A percentile compares a stretch with the other conserved stretches of the same genome.
These are phyloP conservation scores for Bocquillonia castaneifolia DNA, from an alignment of 441 rosid genomes.

Conservation along the genomic window DNA sequence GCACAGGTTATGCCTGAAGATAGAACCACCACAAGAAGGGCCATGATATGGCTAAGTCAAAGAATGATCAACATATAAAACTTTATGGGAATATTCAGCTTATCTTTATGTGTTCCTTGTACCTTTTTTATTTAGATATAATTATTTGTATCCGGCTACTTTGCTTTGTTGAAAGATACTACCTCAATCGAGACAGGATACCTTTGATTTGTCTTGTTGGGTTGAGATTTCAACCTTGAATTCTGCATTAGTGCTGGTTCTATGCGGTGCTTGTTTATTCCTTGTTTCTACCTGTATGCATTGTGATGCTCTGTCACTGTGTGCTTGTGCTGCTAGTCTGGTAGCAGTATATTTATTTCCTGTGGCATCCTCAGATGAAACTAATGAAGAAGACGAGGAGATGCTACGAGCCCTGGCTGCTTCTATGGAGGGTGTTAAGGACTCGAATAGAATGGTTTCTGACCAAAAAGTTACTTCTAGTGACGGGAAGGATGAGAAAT, in stretches of 20 bases:
- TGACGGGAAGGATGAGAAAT: conserved; percentile 39
- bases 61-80: not conserved
- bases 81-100: not conserved
- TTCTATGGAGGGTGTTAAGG: conserved; percentile 48
- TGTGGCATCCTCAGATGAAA: conserved; percentile 30
- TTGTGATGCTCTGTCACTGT: not conserved
- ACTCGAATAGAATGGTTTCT: conserved; percentile 28
- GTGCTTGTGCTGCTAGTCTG: not conserved
- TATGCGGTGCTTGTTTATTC: not conserved
- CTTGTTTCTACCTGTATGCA: not conserved
- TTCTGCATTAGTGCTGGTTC: not conserved
- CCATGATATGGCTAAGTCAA: too few relatives aligned
- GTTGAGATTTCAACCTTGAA: not conserved
- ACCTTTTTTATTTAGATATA: not conserved
- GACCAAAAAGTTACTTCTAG: conserved; percentile 27
- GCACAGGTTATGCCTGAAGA: not conserved
- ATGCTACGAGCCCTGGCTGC: conserved; percentile 52
- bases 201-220: not conserved
- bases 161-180: not conserved
- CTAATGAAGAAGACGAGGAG: conserved; percentile 52
- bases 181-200: not conserved
- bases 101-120: not conserved
- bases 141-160: not conserved
- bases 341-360: not conserved
- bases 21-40: not conserved